Percentiles rank a stretch among this genome's conserved stretches.
Conservation (phyloP, 2,329 filamentous ascomycete species). For the Ophiosphaerella narmari region DNA sequence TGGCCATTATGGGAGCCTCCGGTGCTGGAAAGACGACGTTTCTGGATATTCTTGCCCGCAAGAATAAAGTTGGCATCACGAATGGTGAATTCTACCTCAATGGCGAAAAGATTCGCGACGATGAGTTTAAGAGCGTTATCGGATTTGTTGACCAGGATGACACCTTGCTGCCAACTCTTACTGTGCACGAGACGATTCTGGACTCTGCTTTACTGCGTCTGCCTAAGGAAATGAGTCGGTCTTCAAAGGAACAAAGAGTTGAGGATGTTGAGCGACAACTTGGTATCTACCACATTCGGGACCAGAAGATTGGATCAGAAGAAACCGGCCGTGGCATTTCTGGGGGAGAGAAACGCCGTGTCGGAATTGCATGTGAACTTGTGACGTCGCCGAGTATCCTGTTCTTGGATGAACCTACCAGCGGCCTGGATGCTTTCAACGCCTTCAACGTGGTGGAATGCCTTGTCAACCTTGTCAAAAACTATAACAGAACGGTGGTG, state of each 20-base stretch:
- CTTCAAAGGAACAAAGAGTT: slow-evolving; percentile 88
- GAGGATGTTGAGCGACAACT: slow-evolving; percentile 94
- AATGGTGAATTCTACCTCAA: slow-evolving; percentile 89
- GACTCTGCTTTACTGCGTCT: slow-evolving; percentile 90
- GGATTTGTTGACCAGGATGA: slow-evolving; percentile 99
- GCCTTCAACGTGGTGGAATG: slow-evolving; percentile 98
- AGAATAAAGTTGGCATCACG: slow-evolving; percentile 87
- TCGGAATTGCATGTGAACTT: slow-evolving; percentile 95
- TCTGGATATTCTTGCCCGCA: slow-evolving; percentile 90
- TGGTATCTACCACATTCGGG: slow-evolving; percentile 89
- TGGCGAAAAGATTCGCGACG: slow-evolving; percentile 82
- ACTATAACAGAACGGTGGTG: slow-evolving; percentile 93
- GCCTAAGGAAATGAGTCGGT: slow-evolving; percentile 86
- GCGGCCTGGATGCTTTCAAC: slow-evolving; percentile 93
- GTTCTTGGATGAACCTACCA: slow-evolving; percentile 96
- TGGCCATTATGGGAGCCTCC: slow-evolving; percentile 97
- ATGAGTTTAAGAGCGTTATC: slow-evolving; percentile 87
- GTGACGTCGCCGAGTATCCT: slow-evolving; percentile 97
- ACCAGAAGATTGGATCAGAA: slow-evolving; percentile 94
- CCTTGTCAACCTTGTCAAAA: slow-evolving; percentile 90
- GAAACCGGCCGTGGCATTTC: slow-evolving; percentile 96
- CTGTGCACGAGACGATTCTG: slow-evolving; percentile 96
- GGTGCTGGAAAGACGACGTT: slow-evolving; percentile 98
- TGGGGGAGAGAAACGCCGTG: slow-evolving; percentile 92
- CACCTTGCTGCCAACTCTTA: slow-evolving; percentile 92